Conservation (phyloP, 148 eudicot genomes). For the Dianthus caryophyllus region DNA sequence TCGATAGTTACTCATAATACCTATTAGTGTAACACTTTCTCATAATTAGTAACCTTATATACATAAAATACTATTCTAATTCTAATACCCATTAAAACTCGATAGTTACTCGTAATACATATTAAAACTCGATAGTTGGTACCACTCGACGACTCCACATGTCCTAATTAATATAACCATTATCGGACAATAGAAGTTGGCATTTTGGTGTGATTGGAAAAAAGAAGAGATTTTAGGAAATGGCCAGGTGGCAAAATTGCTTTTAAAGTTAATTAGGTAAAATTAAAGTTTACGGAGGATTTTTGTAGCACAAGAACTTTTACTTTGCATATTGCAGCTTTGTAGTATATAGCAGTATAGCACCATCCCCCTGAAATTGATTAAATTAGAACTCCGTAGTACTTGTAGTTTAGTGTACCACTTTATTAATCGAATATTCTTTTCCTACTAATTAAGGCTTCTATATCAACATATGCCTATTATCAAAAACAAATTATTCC, state of each 20-base stretch:
- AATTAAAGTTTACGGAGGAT: neutral
- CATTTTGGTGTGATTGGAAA: neutral
- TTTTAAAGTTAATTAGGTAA: neutral
- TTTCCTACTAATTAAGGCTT: neutral
- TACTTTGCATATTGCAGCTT: constrained; percentile 6
- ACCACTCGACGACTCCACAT: too few species aligned
- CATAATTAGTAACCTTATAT: too few species aligned
- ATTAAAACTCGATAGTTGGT: too few species aligned
- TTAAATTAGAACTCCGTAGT: neutral
- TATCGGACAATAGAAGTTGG: too few species aligned
- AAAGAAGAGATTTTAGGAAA: neutral
- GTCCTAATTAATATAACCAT: too few species aligned
- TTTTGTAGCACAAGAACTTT: constrained; percentile 1
- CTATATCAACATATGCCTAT: neutral
- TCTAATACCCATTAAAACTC: too few species aligned
- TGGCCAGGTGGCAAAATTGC: neutral
- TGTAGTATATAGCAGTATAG: neutral
- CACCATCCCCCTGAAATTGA: neutral
- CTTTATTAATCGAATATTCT: neutral
- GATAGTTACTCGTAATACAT: too few species aligned
- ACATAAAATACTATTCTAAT: too few species aligned
- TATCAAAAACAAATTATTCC: too few species aligned
- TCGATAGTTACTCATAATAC: too few species aligned
- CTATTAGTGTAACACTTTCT: too few species aligned
- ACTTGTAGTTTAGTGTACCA: neutral